Conservation (phyloP, 75 land plant genomes). For the Adiantum capillusveneris region DNA sequence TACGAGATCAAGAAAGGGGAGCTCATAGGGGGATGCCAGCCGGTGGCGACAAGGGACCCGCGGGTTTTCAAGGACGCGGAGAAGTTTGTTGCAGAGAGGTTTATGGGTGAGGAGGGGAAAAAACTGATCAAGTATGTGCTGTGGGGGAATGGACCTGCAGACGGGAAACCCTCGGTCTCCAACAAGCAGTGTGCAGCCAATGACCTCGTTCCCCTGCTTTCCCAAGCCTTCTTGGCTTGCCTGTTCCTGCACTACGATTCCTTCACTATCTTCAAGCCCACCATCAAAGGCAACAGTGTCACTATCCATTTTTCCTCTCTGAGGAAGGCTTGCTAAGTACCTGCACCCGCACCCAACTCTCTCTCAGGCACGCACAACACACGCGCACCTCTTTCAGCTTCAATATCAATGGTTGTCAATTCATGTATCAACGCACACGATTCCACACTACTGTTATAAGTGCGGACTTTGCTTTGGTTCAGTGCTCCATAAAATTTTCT, state of each 20-base stretch:
- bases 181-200: constrained; percentile 76
- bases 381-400: no score
- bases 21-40: constrained; percentile 45
- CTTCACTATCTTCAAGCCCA: constrained; percentile 9
- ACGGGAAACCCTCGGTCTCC: constrained; percentile 23
- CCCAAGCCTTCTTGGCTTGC: constrained; percentile 35
- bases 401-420: no score
- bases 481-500: no score
- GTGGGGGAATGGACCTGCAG: constrained; percentile 71
- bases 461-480: no score
- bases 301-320: neutral
- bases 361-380: no score
- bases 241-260: constrained; percentile 49
- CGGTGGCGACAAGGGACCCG: constrained; percentile 34
- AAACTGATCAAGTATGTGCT: constrained; percentile 41
- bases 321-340: no score
- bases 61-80: constrained; percentile 26
- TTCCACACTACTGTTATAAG: no score
- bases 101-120: constrained; percentile 52
- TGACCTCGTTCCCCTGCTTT: constrained; percentile 43
- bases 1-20: constrained; percentile 43
- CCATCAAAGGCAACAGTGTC: neutral
- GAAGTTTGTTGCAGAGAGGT: constrained; percentile 29
- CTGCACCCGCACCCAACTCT: no score
- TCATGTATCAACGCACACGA: no score